Percentiles rank a stretch among this genome's conserved stretches.
These are phyloP conservation scores for Talaromyces sp. DNA, from an alignment of 2,329 filamentous ascomycete species.

Conservation along the genomic window DNA sequence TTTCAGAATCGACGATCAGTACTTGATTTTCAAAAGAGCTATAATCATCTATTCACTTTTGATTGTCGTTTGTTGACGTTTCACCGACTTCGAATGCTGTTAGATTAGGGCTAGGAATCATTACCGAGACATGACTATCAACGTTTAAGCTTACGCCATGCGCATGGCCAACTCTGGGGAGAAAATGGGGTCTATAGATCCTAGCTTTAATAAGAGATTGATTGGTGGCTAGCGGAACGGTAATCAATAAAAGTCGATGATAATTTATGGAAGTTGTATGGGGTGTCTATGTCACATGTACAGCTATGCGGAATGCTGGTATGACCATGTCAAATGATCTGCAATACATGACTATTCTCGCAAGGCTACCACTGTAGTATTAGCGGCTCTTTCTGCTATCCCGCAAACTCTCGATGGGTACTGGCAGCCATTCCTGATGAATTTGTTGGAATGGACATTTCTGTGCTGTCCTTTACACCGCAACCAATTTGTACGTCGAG, in stretches of 20 bases:
- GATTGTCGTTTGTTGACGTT: neutral
- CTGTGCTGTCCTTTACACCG: too few species aligned
- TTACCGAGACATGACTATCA: neutral
- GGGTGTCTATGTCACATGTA: neutral
- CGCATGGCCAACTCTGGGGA: neutral
- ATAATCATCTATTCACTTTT: neutral
- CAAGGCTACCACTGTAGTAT: too few species aligned
- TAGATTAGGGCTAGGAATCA: neutral
- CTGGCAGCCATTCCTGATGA: too few species aligned
- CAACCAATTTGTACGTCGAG: too few species aligned
- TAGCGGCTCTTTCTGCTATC: too few species aligned
- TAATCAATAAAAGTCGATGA: neutral
- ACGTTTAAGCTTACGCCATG: neutral
- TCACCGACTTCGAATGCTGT: neutral
- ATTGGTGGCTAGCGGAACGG: neutral
- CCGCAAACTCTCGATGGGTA: too few species aligned
- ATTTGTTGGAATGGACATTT: too few species aligned
- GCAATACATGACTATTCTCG: too few species aligned
- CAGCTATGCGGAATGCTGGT: neutral
- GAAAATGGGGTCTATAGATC: neutral
- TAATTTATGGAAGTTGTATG: neutral
- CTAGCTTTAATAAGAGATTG: neutral
- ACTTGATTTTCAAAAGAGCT: neutral
- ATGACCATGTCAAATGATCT: neutral
- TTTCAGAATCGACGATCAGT: neutral